Evolutionary conservation across 352 stramenopile species (phyloP).

Genomic region (Phytophthora capsici): DNA sequence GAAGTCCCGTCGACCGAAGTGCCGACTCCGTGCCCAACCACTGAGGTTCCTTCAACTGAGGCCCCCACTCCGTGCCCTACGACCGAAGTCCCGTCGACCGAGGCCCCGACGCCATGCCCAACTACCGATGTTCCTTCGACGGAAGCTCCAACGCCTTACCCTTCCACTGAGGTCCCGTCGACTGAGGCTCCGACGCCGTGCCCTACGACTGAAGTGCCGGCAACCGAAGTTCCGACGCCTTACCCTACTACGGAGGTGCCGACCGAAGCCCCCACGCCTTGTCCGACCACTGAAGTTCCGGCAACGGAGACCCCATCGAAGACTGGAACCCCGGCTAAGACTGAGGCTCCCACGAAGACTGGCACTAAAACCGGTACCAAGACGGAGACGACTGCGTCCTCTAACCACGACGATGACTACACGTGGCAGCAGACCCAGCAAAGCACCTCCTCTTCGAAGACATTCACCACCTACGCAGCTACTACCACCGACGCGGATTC

Average conservation of each 20-base stretch:
- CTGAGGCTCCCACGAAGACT: conserved; percentile 7
- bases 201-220: conserved; percentile 15
- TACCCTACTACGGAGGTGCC: conserved; percentile 13
- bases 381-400: conserved; percentile 23
- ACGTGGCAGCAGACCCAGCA: conserved; percentile 21
- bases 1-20: background rate
- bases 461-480: conserved; percentile 23
- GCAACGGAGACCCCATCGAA: conserved; percentile 10
- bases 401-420: conserved; percentile 27
- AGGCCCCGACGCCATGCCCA: conserved; percentile 26
- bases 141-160: conserved; percentile 1
- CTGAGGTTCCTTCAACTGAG: conserved; percentile 5
- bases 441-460: conserved; percentile 32
- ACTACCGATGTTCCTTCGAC: conserved; percentile 1
- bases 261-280: conserved; percentile 18
- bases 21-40: conserved; percentile 20
- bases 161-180: background rate
- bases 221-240: conserved; percentile 14
- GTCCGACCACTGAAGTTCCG: conserved; percentile 21
- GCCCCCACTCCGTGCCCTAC: conserved; percentile 20
- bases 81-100: conserved; percentile 7
- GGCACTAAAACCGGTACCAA: conserved; percentile 3
- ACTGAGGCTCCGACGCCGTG: conserved; percentile 18
- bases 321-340: conserved; percentile 7
- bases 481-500: conserved; percentile 10